Evolutionary conservation across 192 early-diverging fungal genomes (phyloP).

Genomic region (Podila epicladia): DNA sequence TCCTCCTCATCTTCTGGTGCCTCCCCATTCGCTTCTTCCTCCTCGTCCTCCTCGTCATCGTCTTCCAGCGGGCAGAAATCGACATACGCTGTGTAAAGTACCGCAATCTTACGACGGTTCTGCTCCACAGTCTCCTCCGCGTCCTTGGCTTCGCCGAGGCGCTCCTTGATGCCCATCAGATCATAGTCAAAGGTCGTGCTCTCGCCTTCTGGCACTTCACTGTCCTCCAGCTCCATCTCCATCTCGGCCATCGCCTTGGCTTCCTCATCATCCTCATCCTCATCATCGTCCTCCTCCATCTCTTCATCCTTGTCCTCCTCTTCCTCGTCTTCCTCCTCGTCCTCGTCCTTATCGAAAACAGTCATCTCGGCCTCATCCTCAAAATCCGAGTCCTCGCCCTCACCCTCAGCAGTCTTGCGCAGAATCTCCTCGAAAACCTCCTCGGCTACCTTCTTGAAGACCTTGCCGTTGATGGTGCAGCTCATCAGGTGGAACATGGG

Average conservation of each 20-base stretch:
- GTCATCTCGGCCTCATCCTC: constrained; percentile 37
- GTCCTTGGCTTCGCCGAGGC: constrained; percentile 5
- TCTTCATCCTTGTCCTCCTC: constrained; percentile 50
- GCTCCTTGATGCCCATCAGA: constrained; percentile 42
- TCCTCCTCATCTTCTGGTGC: constrained; percentile 9
- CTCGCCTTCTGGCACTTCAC: constrained; percentile 31
- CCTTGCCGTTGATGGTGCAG: constrained; percentile 57
- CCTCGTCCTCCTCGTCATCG: constrained; percentile 27
- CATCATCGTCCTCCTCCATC: constrained; percentile 43
- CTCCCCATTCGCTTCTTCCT: constrained; percentile 11
- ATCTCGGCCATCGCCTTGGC: constrained; percentile 31
- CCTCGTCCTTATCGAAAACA: constrained; percentile 36
- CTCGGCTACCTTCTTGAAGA: constrained; percentile 59
- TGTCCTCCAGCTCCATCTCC: constrained; percentile 26
- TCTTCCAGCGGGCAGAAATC: constrained; percentile 46
- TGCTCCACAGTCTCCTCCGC: constrained; percentile 38
- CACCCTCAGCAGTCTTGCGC: constrained; percentile 48
- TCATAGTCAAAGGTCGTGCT: constrained; percentile 48
- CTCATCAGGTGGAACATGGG: constrained; percentile 64
- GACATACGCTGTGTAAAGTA: constrained; percentile 36
- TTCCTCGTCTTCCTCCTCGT: constrained; percentile 48
- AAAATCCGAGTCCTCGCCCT: constrained; percentile 44
- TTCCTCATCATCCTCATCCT: constrained; percentile 15
- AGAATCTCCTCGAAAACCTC: constrained; percentile 56
- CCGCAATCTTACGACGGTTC: constrained; percentile 40